A percentile compares a stretch with the other conserved stretches of the same genome.
Evolutionary conservation across 345 rosid species (phyloP).

Genomic region (Eucalyptus erythrocorys): DNA sequence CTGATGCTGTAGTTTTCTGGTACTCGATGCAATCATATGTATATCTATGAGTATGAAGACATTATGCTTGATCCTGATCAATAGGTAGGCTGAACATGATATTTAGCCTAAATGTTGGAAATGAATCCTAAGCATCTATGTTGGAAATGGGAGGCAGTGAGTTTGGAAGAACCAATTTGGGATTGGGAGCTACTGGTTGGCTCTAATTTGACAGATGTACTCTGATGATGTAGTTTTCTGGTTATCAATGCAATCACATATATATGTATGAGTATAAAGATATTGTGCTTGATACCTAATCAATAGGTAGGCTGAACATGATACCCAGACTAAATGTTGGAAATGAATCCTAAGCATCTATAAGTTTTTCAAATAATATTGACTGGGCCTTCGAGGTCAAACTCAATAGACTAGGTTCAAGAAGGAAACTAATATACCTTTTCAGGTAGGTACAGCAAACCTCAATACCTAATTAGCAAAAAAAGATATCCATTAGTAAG

Average conservation of each 20-base stretch:
- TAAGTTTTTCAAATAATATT: no score
- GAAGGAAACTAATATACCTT: neutral
- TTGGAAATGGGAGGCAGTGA: no score
- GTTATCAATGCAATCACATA: neutral
- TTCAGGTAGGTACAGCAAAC: neutral
- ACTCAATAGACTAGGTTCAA: neutral
- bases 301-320: neutral
- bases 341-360: neutral
- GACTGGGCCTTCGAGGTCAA: fast-evolving
- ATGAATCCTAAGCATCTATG: neutral
- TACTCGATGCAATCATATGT: neutral
- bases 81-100: neutral
- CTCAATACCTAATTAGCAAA: neutral
- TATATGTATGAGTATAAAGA: neutral
- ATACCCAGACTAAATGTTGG: neutral
- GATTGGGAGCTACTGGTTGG: no score
- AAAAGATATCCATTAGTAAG: neutral
- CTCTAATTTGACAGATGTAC: no score
- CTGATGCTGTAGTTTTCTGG: neutral
- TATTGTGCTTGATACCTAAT: neutral
- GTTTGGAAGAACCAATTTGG: no score
- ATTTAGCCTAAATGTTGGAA: neutral
- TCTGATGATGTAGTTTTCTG: neutral
- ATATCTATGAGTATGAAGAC: neutral
- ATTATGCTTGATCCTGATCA: neutral